Percentiles rank a stretch among this genome's conserved stretches.
Evolutionary conservation across 139 green algal genomes (phyloP).

Genomic region (Chlorella sp.): DNA sequence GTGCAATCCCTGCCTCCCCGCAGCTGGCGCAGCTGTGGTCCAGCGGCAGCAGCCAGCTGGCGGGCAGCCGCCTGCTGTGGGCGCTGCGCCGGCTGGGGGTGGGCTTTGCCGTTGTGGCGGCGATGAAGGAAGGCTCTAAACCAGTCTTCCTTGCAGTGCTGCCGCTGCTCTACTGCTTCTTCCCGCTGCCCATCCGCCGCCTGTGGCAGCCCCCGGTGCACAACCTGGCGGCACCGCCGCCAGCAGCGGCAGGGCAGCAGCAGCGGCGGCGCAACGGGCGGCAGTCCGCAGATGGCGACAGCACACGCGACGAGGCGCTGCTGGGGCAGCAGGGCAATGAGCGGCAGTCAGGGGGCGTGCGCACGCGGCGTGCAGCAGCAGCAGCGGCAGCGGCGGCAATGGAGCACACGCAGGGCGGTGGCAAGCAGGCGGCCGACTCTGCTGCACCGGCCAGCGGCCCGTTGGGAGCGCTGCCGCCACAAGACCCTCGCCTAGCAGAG

Average conservation of each 20-base stretch:
- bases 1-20: too few relatives aligned
- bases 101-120: conserved; percentile 35
- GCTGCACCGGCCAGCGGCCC: not conserved
- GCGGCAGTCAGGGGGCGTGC: too few relatives aligned
- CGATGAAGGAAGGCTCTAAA: conserved; percentile 32
- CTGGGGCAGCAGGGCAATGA: too few relatives aligned
- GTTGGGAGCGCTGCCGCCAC: not conserved
- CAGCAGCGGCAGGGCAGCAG: not conserved
- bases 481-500: not conserved
- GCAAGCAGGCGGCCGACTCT: not conserved
- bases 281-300: not conserved
- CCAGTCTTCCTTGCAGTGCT: conserved; percentile 16
- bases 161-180: conserved; percentile 43
- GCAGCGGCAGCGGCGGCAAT: not conserved
- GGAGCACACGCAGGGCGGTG: not conserved
- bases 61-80: conserved; percentile 10
- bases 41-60: not conserved
- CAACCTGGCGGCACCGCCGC: not conserved
- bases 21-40: conserved; percentile 31
- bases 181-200: conserved; percentile 45
- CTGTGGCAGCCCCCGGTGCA: conserved; percentile 61
- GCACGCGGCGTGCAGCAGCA: not conserved
- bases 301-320: too few relatives aligned
- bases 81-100: conserved; percentile 19
- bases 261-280: not conserved